Conservation (phyloP, 129 eudicot species). For the Tagetes patula region DNA sequence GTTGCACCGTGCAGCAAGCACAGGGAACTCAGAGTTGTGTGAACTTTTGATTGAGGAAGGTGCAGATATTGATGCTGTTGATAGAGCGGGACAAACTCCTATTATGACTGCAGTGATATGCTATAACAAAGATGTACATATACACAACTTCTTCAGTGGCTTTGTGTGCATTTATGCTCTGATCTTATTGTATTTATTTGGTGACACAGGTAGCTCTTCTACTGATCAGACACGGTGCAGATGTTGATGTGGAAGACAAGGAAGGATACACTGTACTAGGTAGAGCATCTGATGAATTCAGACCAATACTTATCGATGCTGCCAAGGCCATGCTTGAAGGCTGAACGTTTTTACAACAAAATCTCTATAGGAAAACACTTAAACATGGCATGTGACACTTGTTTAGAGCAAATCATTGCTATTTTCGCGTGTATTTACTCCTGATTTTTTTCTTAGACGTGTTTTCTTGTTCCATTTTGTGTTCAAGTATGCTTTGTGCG, state of each 20-base stretch:
- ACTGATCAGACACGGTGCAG: conserved; percentile 90
- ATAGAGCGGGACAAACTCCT: conserved; percentile 88
- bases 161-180: conserved; percentile 2
- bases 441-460: neutral
- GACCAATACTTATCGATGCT: conserved; percentile 68
- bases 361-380: conserved; percentile 14
- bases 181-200: conserved; percentile 7
- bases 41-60: conserved; percentile 95
- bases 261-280: conserved; percentile 95
- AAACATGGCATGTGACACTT: conserved; percentile 7
- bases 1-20: conserved; percentile 98
- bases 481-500: too few relatives aligned
- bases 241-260: conserved; percentile 85
- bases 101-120: conserved; percentile 86
- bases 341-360: conserved; percentile 28
- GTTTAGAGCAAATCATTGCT: conserved; percentile 16
- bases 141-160: neutral
- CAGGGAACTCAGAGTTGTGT: conserved; percentile 75
- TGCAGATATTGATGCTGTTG: conserved; percentile 84
- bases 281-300: conserved; percentile 68
- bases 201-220: conserved; percentile 71
- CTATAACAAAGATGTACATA: conserved; percentile 61
- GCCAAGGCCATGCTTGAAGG: conserved; percentile 94
- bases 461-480: neutral
- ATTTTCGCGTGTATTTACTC: neutral